Evolutionary conservation across 75 land plant species (phyloP).

Genomic region (Picea glauca): DNA sequence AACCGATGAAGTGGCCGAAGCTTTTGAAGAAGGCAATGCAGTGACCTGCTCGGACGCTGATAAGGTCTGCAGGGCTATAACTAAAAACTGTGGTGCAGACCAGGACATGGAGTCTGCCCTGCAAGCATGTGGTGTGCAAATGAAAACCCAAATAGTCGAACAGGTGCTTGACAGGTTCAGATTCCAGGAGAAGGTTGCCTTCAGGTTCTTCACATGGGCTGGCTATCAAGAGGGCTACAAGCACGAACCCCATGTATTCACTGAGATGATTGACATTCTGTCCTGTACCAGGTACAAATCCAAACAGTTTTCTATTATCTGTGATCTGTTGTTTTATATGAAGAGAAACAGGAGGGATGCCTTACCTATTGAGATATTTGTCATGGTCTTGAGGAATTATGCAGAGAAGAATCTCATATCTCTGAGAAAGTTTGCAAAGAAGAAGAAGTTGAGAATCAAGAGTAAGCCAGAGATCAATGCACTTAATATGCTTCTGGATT

Average conservation of each 20-base stretch:
- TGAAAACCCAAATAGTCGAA: slow-evolving; percentile 40
- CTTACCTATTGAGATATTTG: slow-evolving; percentile 41
- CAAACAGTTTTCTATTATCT: slow-evolving; percentile 51
- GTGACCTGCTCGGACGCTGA: slow-evolving; percentile 12
- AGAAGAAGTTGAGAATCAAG: slow-evolving; percentile 46
- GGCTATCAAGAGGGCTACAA: slow-evolving; percentile 42
- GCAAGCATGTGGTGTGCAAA: slow-evolving; percentile 11
- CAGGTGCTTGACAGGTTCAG: slow-evolving; percentile 39
- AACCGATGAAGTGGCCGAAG: not conserved
- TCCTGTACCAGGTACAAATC: slow-evolving; percentile 55
- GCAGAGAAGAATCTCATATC: slow-evolving; percentile 44
- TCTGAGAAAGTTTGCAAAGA: slow-evolving; percentile 51
- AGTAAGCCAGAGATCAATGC: slow-evolving; percentile 57
- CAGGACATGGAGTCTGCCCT: slow-evolving; percentile 43
- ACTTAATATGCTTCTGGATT: slow-evolving; percentile 55
- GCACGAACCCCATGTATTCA: slow-evolving; percentile 35
- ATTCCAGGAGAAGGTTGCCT: slow-evolving; percentile 54
- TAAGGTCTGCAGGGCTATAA: slow-evolving; percentile 25
- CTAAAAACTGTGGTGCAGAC: slow-evolving; percentile 16
- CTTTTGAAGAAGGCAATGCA: slow-evolving; percentile 14
- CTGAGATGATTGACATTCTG: slow-evolving; percentile 57
- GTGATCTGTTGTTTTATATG: slow-evolving; percentile 59
- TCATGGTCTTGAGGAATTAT: slow-evolving; percentile 38
- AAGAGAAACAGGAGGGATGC: slow-evolving; percentile 34
- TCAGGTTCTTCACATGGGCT: slow-evolving; percentile 71